phyloP scores from a whole-genome alignment of 2,329 filamentous ascomycete species.

The Alternaria sp. region DNA sequence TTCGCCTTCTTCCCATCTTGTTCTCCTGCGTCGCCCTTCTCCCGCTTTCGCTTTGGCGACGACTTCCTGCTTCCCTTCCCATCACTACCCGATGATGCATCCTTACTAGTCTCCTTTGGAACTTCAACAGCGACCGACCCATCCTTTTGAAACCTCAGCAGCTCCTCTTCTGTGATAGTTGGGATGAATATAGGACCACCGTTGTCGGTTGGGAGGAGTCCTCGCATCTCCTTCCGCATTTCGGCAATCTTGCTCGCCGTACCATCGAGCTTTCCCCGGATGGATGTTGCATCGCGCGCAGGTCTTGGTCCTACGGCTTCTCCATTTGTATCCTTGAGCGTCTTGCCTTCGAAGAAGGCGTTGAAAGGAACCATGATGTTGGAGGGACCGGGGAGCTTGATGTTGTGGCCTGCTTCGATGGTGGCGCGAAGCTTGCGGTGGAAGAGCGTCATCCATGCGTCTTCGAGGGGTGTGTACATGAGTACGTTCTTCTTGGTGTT shows the following conservation, averaged over 20 bases:
- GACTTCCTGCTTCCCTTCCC: not conserved
- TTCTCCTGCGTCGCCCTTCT: not conserved
- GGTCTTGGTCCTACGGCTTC: not conserved
- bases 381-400: constrained; percentile 1
- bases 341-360: not conserved
- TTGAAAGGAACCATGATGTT: constrained; percentile 2
- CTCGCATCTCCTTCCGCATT: not conserved
- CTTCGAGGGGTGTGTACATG: constrained; percentile 18
- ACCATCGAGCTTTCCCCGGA: not conserved
- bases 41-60: not conserved
- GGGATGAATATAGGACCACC: constrained; percentile 15
- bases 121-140: constrained; percentile 10
- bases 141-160: constrained; percentile 8
- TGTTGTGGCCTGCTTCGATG: constrained; percentile 3
- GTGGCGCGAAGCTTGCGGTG: constrained; percentile 16
- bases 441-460: constrained; percentile 24
- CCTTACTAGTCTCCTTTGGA: not conserved
- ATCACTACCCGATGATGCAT: not conserved
- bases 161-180: constrained; percentile 14
- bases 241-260: not conserved
- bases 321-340: not conserved
- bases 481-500: not conserved
- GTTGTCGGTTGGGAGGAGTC: not conserved
- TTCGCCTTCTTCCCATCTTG: not conserved
- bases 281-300: not conserved